phyloP scores from a whole-genome alignment of 768 basidiomycete species.

The Obba rivulosa region DNA sequence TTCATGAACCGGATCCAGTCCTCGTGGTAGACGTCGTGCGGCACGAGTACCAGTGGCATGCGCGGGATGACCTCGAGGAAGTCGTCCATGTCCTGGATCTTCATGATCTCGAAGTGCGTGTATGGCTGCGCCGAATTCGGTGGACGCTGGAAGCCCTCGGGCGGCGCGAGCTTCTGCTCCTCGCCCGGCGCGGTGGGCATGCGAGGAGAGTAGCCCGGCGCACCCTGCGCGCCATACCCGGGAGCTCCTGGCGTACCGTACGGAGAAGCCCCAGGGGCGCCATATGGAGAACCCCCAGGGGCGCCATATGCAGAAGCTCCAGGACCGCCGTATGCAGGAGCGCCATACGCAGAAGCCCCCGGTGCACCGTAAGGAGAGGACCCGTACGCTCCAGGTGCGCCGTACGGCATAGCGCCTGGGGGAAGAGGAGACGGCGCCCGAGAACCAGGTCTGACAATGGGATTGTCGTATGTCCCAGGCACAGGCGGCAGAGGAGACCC shows the following conservation, averaged over 20 bases:
- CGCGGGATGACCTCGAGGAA: conserved; percentile 61
- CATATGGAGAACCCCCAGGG: conserved; percentile 5
- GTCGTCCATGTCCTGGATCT: conserved; percentile 73
- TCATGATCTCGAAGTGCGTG: conserved; percentile 64
- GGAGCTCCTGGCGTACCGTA: conserved; percentile 2
- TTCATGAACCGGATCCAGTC: conserved; percentile 81
- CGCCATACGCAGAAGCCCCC: conserved; percentile 12
- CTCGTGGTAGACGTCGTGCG: conserved; percentile 72
- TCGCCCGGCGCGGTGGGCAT: conserved; percentile 8
- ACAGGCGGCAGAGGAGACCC: conserved; percentile 13
- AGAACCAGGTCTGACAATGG: conserved; percentile 22
- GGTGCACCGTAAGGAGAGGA: conserved; percentile 36
- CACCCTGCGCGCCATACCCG: conserved; percentile 7
- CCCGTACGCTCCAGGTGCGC: no score
- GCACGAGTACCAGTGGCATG: conserved; percentile 65
- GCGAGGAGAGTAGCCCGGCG: conserved; percentile 10
- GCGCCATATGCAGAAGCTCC: conserved; percentile 8
- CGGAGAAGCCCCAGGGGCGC: no score
- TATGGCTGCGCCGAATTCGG: conserved; percentile 64
- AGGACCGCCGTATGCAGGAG: background rate
- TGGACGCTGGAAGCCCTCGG: conserved; percentile 72
- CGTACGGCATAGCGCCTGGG: no score
- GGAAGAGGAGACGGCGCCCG: conserved; percentile 44
- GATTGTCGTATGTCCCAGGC: conserved; percentile 7
- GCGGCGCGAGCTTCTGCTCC: conserved; percentile 33